Base-by-base conservation (phyloP, 495 filamentous ascomycete genomes). In the Extremus antarcticus region DNA sequence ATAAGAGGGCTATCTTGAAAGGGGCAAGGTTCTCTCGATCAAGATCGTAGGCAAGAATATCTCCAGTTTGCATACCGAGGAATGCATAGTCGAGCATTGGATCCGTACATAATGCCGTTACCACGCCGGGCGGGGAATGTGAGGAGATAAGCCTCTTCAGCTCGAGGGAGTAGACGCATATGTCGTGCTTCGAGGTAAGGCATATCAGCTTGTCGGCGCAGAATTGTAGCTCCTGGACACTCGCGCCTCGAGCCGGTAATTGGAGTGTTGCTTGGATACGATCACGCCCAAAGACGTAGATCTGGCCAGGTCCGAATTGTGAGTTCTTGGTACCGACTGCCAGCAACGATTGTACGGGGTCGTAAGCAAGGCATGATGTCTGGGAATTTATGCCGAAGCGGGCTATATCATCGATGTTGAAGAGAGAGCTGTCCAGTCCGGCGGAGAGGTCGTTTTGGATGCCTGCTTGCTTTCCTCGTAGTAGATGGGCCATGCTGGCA, bases 51-150 rank as follows among this genome's bases (percentile, higher is more conserved):
- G 86, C 85, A 54, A 88, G 76, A 8, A 96, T 73, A 54, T 97
- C 92, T 46, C 82, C 82, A 81, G 52, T 68, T 53, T 65, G 58
- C 51, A 69, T 67, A 9, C 70, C 70, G 8, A 73, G 46, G 23
- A 98, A 83, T 15, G 82, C 85, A 82, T 92, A 98, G 63, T 97
- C 92, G 29, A 98, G 71, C 61, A 84, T 86, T 0, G 92, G 85
- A 61, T 98, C 92, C 0, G 86, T 88, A 52, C 79, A 71, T 59
- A 95, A 66, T 35, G 81, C 74, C 22, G 79, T 83, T 2, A 86
- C 85, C 46, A 79, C 69, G 3, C 86, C 87, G 0, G 86, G 83
- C 3, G 87, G 87, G 7, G 82, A 79, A 70, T 89, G 86, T 19
- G 74, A 76, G 38, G 76, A 73, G 2, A 85, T 64, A 19, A 84